Conservation (phyloP, 257 asterid genomes). For the Solanum neorickii region DNA sequence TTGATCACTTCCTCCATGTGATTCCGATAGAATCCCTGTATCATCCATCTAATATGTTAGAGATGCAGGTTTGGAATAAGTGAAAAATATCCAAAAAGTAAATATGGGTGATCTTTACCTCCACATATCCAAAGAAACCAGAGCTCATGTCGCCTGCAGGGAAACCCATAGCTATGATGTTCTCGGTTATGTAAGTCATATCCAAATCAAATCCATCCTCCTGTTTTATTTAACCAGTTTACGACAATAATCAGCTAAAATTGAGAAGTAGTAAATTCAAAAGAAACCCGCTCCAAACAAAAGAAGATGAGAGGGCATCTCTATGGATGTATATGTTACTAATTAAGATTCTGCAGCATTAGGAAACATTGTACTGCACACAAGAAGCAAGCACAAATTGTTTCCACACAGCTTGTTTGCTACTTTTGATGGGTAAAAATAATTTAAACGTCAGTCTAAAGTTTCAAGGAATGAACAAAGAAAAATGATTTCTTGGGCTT, state of each 20-base stretch:
- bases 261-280: neutral
- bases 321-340: neutral
- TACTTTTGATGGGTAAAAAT: neutral
- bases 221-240: constrained; percentile 20
- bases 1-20: constrained; percentile 99
- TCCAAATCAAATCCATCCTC: constrained; percentile 97
- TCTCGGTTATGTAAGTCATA: constrained; percentile 72
- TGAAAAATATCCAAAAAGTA: neutral
- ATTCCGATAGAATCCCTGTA: constrained; percentile 89
- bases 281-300: neutral
- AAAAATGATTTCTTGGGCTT: neutral
- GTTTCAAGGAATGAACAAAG: neutral
- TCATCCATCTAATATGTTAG: constrained; percentile 13
- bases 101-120: constrained; percentile 36
- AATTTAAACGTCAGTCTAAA: neutral
- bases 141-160: constrained; percentile 99
- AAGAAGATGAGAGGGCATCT: neutral
- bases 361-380: neutral
- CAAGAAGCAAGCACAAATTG: neutral
- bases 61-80: neutral
- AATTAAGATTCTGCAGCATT: neutral
- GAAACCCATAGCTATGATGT: constrained; percentile 96
- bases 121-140: constrained; percentile 89
- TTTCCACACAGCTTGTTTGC: neutral
- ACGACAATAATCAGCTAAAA: neutral